phyloP scores from a whole-genome alignment of 2,329 filamentous ascomycete species.

The Colletotrichum sp. region DNA sequence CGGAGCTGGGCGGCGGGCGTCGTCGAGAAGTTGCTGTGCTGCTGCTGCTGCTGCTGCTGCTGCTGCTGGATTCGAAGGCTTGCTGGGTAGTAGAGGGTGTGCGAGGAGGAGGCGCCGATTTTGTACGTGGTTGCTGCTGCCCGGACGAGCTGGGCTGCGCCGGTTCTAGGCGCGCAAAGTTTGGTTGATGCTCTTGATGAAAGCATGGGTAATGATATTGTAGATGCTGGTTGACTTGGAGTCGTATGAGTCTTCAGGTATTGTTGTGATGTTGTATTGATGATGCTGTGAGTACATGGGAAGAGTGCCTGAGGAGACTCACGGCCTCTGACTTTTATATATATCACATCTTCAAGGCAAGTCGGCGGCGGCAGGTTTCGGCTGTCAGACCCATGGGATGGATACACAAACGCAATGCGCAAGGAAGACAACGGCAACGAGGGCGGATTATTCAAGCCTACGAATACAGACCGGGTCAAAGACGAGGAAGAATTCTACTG shows the following conservation, averaged over 20 bases:
- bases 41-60: not conserved
- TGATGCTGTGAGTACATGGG: not conserved
- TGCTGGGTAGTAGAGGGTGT: slow-evolving; percentile 16
- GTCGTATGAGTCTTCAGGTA: not conserved
- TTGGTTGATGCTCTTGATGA: slow-evolving; percentile 27
- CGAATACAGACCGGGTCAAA: slow-evolving; percentile 18
- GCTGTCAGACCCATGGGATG: not conserved
- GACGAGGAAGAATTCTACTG: not conserved
- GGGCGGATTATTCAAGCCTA: not conserved
- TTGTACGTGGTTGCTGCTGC: slow-evolving; percentile 17
- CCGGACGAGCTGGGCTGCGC: slow-evolving; percentile 26
- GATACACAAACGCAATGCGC: not conserved
- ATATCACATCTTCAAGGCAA: not conserved
- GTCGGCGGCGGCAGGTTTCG: not conserved
- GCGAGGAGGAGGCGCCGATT: slow-evolving; percentile 1
- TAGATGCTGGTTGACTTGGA: not conserved
- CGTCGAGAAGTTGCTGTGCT: slow-evolving; percentile 50
- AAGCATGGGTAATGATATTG: slow-evolving; percentile 27
- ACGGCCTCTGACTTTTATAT: slow-evolving; percentile 8
- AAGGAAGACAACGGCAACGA: not conserved
- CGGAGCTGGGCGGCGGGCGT: slow-evolving; percentile 49
- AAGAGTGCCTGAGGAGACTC: slow-evolving; percentile 3
- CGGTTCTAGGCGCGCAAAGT: slow-evolving; percentile 29
- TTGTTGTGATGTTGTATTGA: not conserved
- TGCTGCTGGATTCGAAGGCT: slow-evolving; percentile 32